A percentile compares a stretch with the other conserved stretches of the same genome.
Conservation (phyloP, 2,329 filamentous ascomycete species). For the Trichoderma cornu-damae region DNA sequence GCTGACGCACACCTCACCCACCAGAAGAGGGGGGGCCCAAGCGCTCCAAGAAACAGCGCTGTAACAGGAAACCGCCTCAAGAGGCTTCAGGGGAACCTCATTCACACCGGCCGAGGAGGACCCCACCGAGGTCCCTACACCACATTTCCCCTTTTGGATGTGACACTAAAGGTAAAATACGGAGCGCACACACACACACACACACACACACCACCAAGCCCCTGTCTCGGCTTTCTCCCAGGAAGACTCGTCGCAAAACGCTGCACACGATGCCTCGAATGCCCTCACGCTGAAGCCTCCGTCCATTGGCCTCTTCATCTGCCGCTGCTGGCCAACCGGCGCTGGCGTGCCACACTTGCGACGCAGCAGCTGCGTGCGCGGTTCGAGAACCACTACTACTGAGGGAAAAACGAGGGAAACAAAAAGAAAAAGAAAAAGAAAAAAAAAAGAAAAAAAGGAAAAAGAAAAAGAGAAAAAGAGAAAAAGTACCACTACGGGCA, state of each 20-base stretch:
- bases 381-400: conserved; percentile 2
- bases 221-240: conserved; percentile 14
- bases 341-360: conserved; percentile 7
- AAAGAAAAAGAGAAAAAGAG: too few relatives aligned
- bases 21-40: not conserved
- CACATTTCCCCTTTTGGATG: conserved; percentile 19
- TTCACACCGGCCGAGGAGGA: not conserved
- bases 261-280: conserved; percentile 40
- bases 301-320: conserved; percentile 16
- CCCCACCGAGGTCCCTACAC: conserved; percentile 11
- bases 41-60: not conserved
- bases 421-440: too few relatives aligned
- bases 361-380: conserved; percentile 12
- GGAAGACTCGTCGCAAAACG: conserved; percentile 19
- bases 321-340: conserved; percentile 10
- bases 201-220: conserved; percentile 7
- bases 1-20: not conserved
- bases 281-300: conserved; percentile 16
- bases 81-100: conserved; percentile 8
- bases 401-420: too few relatives aligned
- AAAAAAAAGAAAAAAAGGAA: too few relatives aligned
- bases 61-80: not conserved
- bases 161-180: conserved; percentile 10
- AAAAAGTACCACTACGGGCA: not conserved
- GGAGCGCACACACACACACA: conserved; percentile 7